Evolutionary conservation across 306 rosid genomes (phyloP).

Genomic region (Citrullus mucosospermus): DNA sequence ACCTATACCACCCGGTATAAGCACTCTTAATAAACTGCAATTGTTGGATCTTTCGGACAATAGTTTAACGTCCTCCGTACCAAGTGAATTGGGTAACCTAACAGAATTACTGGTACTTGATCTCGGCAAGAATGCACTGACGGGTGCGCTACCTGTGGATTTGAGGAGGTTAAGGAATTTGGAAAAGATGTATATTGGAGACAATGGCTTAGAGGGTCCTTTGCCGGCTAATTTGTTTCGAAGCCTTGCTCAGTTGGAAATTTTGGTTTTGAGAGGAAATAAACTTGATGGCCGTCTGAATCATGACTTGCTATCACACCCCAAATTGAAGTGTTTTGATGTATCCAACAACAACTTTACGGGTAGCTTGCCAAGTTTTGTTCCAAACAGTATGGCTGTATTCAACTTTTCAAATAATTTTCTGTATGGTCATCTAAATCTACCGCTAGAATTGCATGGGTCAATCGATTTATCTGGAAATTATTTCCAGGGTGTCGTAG

Average conservation of each 20-base stretch:
- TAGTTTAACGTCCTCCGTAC: constrained; percentile 32
- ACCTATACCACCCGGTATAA: constrained; percentile 37
- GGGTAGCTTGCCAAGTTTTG: constrained; percentile 28
- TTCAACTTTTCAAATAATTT: constrained; percentile 62
- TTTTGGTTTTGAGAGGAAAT: constrained; percentile 36
- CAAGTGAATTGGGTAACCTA: constrained; percentile 43
- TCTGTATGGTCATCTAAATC: constrained; percentile 48
- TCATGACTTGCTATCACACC: constrained; percentile 31
- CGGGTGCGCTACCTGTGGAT: constrained; percentile 36
- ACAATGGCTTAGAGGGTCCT: constrained; percentile 29
- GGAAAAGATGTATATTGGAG: constrained; percentile 20
- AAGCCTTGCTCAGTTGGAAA: constrained; percentile 20
- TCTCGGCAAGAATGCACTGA: constrained; percentile 52
- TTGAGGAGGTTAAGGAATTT: constrained; percentile 23
- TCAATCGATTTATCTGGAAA: constrained; percentile 58
- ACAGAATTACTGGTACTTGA: constrained; percentile 40
- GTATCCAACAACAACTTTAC: constrained; percentile 54
- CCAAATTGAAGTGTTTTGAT: constrained; percentile 40
- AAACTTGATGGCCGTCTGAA: constrained; percentile 39
- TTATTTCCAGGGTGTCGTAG: constrained; percentile 52
- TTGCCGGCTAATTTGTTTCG: constrained; percentile 29
- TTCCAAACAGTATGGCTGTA: constrained; percentile 17
- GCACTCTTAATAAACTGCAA: constrained; percentile 30
- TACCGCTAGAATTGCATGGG: constrained; percentile 13
- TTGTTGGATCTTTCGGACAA: constrained; percentile 47